Conservation (phyloP, 352 stramenopile genomes). For the Globisporangium polare region DNA sequence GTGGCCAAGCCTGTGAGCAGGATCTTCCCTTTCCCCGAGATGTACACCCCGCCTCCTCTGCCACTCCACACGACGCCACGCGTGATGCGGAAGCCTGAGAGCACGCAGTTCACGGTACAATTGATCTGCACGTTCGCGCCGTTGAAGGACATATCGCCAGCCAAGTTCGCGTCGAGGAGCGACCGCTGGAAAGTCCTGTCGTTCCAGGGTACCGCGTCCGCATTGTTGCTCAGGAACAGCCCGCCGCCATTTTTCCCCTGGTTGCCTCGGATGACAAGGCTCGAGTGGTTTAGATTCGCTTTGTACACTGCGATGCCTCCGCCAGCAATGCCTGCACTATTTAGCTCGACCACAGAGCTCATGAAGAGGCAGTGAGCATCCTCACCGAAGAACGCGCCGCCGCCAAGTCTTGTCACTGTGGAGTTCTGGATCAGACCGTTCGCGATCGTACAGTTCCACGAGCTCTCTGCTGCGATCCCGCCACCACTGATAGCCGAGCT, state of each 20-base stretch:
- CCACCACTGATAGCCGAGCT: slow-evolving; percentile 23
- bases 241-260: slow-evolving; percentile 24
- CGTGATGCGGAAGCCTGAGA: slow-evolving; percentile 24
- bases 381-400: slow-evolving; percentile 24
- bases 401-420: slow-evolving; percentile 21
- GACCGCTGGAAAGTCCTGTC: slow-evolving; percentile 13
- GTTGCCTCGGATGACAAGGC: slow-evolving; percentile 26
- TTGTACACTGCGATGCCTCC: slow-evolving; percentile 30
- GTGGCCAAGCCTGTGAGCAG: slow-evolving; percentile 19
- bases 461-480: slow-evolving; percentile 21
- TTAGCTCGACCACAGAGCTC: slow-evolving; percentile 19
- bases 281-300: slow-evolving; percentile 27
- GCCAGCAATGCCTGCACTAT: slow-evolving; percentile 22
- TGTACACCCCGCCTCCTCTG: slow-evolving; percentile 28
- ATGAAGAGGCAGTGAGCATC: slow-evolving; percentile 21
- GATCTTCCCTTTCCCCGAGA: slow-evolving; percentile 21
- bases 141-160: slow-evolving; percentile 10
- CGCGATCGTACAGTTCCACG: slow-evolving; percentile 14
- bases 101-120: slow-evolving; percentile 17
- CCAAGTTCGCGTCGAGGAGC: slow-evolving; percentile 21
- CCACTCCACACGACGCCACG: slow-evolving; percentile 17
- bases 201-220: slow-evolving; percentile 2
- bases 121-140: slow-evolving; percentile 29
- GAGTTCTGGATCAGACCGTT: slow-evolving; percentile 20
- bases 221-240: slow-evolving; percentile 17